Evolutionary conservation across 306 rosid species (phyloP).

Genomic region (Trifolium fragiferum): DNA sequence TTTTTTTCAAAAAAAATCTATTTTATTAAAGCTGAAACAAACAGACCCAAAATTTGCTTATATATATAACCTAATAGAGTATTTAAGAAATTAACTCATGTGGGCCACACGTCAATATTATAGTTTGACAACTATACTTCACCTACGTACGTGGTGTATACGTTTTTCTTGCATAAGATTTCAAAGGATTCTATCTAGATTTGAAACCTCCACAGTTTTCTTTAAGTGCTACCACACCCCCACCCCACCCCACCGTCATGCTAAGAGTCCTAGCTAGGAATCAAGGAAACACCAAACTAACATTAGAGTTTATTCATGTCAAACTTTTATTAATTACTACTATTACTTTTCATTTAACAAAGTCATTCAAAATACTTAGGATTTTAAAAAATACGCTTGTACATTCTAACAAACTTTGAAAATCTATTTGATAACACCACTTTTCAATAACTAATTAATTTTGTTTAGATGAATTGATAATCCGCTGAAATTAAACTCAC

Average conservation of each 20-base stretch:
- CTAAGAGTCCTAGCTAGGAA: neutral
- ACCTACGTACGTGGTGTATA: neutral
- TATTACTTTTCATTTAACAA: neutral
- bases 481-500: too few relatives aligned
- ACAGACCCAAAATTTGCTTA: too few relatives aligned
- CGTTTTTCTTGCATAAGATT: neutral
- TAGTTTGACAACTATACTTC: neutral
- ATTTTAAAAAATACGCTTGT: neutral
- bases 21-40: too few relatives aligned
- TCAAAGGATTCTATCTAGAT: neutral
- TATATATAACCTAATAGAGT: too few relatives aligned
- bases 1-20: too few relatives aligned
- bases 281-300: neutral
- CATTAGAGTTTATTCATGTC: neutral
- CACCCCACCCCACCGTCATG: neutral
- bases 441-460: too few relatives aligned
- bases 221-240: too few relatives aligned
- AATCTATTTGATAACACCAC: too few relatives aligned
- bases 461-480: too few relatives aligned
- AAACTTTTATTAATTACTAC: neutral
- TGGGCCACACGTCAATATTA: neutral
- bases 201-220: too few relatives aligned
- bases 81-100: neutral
- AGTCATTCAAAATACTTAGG: neutral
- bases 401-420: too few relatives aligned